These are phyloP conservation scores for Cytidiella melzeri DNA, from an alignment of 768 basidiomycete species.

Conservation along the genomic window DNA sequence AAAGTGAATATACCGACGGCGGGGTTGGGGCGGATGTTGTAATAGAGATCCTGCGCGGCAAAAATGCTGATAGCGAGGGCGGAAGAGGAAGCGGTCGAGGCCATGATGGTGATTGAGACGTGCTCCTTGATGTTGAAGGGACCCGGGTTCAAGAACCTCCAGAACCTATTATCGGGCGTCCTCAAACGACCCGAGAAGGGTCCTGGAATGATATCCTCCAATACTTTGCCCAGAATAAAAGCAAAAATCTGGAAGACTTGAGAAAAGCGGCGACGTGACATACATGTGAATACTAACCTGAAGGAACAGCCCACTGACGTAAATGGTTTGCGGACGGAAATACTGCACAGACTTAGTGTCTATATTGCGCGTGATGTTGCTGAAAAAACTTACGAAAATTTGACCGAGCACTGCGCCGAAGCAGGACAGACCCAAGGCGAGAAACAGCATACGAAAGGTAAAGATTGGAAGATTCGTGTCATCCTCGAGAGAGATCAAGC, in stretches of 20 bases:
- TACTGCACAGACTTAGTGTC: slow-evolving; percentile 9
- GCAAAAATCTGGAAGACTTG: slow-evolving; percentile 15
- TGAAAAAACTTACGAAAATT: slow-evolving; percentile 36
- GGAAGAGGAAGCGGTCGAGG: slow-evolving; percentile 19
- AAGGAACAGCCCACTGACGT: slow-evolving; percentile 19
- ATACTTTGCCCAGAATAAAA: slow-evolving; percentile 21
- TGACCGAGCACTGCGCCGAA: slow-evolving; percentile 33
- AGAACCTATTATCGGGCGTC: slow-evolving; percentile 23
- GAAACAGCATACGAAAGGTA: slow-evolving; percentile 28
- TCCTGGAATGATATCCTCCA: slow-evolving; percentile 22
- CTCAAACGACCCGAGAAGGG: slow-evolving; percentile 12
- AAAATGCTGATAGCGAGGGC: slow-evolving; percentile 22
- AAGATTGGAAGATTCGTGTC: slow-evolving; percentile 28
- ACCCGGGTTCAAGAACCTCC: slow-evolving; percentile 25
- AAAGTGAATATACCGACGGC: slow-evolving; percentile 27
- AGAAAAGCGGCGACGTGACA: too few species aligned
- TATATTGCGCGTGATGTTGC: slow-evolving; percentile 1
- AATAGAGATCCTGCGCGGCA: slow-evolving; percentile 26
- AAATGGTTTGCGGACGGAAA: slow-evolving; percentile 21
- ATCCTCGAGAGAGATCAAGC: slow-evolving; percentile 47
- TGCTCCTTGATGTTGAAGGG: slow-evolving; percentile 29
- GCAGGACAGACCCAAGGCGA: slow-evolving; percentile 24
- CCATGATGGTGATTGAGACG: slow-evolving; percentile 25
- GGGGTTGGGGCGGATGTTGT: slow-evolving; percentile 27
- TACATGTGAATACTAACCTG: slow-evolving; percentile 1